Percentiles rank a stretch among this genome's conserved stretches.
These are phyloP conservation scores for Arachis hypogaea DNA, from an alignment of 306 rosid species.

Conservation along the genomic window DNA sequence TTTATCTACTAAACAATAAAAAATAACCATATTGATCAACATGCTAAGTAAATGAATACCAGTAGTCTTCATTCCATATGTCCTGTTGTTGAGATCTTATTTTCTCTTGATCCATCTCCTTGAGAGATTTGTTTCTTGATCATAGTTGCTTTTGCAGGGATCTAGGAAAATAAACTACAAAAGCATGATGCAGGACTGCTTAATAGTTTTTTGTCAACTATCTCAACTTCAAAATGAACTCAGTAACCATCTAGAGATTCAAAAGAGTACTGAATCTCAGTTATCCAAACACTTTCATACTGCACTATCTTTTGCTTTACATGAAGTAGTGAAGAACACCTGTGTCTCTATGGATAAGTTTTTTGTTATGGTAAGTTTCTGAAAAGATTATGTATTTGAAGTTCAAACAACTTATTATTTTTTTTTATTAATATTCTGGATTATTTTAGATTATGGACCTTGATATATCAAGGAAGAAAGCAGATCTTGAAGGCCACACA, in stretches of 20 bases:
- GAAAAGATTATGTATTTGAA: slow-evolving; percentile 8
- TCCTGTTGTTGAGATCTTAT: slow-evolving; percentile 35
- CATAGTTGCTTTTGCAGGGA: slow-evolving; percentile 59
- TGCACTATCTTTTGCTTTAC: slow-evolving; percentile 58
- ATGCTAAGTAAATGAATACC: slow-evolving; percentile 18
- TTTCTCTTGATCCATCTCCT: slow-evolving; percentile 24
- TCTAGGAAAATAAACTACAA: slow-evolving; percentile 74
- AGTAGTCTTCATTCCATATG: slow-evolving; percentile 13
- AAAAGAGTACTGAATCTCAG: slow-evolving; percentile 44
- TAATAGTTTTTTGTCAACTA: slow-evolving; percentile 62
- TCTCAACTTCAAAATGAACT: slow-evolving; percentile 53
- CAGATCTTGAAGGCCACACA: slow-evolving; percentile 65
- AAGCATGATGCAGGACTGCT: slow-evolving; percentile 69
- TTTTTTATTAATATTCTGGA: slow-evolving; percentile 43
- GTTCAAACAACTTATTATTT: slow-evolving; percentile 20
- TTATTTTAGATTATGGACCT: slow-evolving; percentile 73
- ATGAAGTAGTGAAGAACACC: slow-evolving; percentile 62
- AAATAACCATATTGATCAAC: slow-evolving; percentile 24
- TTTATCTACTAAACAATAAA: slow-evolving; percentile 31
- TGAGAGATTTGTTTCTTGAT: slow-evolving; percentile 23
- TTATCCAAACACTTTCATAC: slow-evolving; percentile 41
- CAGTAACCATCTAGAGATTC: slow-evolving; percentile 39
- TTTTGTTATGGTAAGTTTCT: slow-evolving; percentile 60
- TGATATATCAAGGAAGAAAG: slow-evolving; percentile 71
- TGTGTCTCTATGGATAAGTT: slow-evolving; percentile 62